Evolutionary conservation across 768 basidiomycete genomes (phyloP).

Genomic region (Butyriboletus loyo): DNA sequence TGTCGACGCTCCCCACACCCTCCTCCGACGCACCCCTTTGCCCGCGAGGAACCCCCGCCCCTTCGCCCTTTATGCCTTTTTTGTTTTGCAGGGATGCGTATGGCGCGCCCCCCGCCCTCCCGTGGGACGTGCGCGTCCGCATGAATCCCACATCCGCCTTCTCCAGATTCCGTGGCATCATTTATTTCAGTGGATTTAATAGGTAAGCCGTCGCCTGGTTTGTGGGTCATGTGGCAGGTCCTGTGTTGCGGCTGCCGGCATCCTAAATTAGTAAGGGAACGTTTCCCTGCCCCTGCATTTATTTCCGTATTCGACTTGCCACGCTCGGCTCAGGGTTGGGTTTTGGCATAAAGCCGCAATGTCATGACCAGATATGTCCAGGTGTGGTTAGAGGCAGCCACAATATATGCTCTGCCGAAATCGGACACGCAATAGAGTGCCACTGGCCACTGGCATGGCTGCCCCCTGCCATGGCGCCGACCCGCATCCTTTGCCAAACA

Average conservation of each 20-base stretch:
- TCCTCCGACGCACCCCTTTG: conserved; percentile 20
- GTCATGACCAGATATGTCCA: conserved; percentile 8
- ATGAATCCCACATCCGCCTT: conserved; percentile 1
- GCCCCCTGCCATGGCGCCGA: neutral
- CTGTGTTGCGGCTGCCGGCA: conserved; percentile 17
- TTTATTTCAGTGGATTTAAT: conserved; percentile 1
- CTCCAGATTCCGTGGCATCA: neutral
- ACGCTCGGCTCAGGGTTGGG: conserved; percentile 2
- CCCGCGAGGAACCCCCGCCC: conserved; percentile 10
- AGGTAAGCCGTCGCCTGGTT: conserved; percentile 1
- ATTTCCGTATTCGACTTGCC: conserved; percentile 12
- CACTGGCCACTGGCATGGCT: no score
- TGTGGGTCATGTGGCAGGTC: conserved; percentile 16
- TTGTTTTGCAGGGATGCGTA: neutral
- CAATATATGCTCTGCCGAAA: conserved; percentile 1
- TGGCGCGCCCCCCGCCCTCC: neutral
- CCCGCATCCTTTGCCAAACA: neutral
- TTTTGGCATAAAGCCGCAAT: conserved; percentile 14
- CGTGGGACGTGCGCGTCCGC: neutral
- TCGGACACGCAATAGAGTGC: neutral
- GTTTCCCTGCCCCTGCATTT: conserved; percentile 6
- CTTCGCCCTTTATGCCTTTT: neutral
- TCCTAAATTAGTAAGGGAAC: neutral
- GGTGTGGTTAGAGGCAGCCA: conserved; percentile 3
- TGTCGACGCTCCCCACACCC: conserved; percentile 23